A percentile compares a stretch with the other conserved stretches of the same genome.
Conservation (phyloP, 1,284 basidiomycete genomes). For the Boletus chippewaensis region DNA sequence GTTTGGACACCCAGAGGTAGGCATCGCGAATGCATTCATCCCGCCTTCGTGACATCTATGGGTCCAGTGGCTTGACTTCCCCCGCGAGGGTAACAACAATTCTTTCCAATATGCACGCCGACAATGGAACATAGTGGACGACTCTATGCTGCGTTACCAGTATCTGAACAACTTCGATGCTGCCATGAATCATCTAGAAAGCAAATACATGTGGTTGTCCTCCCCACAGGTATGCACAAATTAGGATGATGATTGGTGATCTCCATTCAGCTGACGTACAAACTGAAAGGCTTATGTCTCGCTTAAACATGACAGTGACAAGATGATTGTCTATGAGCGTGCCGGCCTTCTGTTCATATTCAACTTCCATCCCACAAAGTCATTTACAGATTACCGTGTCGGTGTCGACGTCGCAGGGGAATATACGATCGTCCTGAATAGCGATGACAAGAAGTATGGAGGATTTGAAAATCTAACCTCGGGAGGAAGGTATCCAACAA, state of each 20-base stretch:
- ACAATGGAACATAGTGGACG: constrained; percentile 94
- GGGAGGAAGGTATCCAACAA: constrained; percentile 71
- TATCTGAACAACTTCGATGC: constrained; percentile 92
- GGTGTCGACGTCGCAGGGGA: constrained; percentile 86
- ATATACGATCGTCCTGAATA: constrained; percentile 76
- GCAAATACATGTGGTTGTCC: constrained; percentile 77
- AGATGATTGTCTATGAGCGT: constrained; percentile 90
- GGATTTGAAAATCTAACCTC: constrained; percentile 80
- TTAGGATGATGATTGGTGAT: not conserved
- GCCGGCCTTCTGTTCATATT: constrained; percentile 91
- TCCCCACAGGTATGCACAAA: constrained; percentile 60
- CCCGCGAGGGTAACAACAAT: constrained; percentile 88
- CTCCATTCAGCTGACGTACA: constrained; percentile 10
- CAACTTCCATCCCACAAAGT: constrained; percentile 89
- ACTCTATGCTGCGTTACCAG: constrained; percentile 78
- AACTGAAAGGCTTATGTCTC: constrained; percentile 73
- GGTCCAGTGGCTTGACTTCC: constrained; percentile 93
- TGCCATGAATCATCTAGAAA: constrained; percentile 88
- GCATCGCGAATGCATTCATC: constrained; percentile 13
- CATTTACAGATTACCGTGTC: constrained; percentile 90
- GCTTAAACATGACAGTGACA: constrained; percentile 88
- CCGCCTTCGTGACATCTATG: constrained; percentile 1
- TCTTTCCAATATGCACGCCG: constrained; percentile 94
- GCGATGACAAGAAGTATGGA: constrained; percentile 83
- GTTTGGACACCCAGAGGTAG: constrained; percentile 92